These are phyloP conservation scores for Xylaria sp. DNA, from an alignment of 495 filamentous ascomycete species.

Conservation along the genomic window DNA sequence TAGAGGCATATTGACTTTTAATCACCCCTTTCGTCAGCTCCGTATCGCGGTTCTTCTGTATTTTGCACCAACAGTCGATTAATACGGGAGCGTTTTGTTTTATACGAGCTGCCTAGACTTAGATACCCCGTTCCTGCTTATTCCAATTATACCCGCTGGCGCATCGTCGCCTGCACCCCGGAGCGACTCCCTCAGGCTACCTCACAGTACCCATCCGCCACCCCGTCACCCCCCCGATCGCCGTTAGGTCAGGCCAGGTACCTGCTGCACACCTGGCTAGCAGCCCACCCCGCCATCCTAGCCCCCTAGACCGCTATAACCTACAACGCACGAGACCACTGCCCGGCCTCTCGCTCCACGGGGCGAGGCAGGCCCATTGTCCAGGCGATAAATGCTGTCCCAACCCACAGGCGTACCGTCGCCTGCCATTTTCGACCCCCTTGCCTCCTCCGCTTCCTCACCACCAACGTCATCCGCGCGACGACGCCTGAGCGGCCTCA, in stretches of 20 bases:
- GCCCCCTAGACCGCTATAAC: conserved; percentile 12
- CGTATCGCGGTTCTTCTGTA: not conserved
- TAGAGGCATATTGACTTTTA: not conserved
- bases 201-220: too few species aligned
- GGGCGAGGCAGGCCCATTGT: conserved; percentile 9
- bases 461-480: conserved; percentile 54
- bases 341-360: conserved; percentile 14
- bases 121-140: conserved; percentile 7
- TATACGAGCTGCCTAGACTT: conserved; percentile 4
- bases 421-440: conserved; percentile 26
- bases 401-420: conserved; percentile 20
- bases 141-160: conserved; percentile 2
- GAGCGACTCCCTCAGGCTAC: not conserved
- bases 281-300: conserved; percentile 16
- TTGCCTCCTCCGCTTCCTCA: conserved; percentile 41
- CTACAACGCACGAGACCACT: conserved; percentile 26
- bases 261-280: not conserved
- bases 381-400: conserved; percentile 28
- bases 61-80: not conserved
- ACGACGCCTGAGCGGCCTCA: conserved; percentile 71
- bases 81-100: not conserved
- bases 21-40: not conserved
- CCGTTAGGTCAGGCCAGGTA: not conserved
- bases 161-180: not conserved
- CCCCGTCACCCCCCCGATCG: too few species aligned